Conservation (phyloP, 129 eudicot genomes). For the Kitagawia praeruptora region DNA sequence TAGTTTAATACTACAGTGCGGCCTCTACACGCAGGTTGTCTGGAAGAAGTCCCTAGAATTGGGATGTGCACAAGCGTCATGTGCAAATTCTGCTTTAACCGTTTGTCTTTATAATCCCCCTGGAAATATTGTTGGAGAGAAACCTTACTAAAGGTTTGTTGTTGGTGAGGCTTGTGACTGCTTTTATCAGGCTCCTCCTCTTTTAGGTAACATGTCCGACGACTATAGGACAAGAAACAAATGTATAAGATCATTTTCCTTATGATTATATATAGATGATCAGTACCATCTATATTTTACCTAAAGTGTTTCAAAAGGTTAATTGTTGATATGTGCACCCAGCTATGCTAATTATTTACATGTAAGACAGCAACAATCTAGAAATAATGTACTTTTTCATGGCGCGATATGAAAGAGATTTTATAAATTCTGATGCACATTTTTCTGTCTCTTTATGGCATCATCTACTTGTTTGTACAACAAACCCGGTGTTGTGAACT, state of each 20-base stretch:
- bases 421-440: neutral
- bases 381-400: neutral
- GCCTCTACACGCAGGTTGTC: constrained; percentile 83
- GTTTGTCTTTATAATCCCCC: constrained; percentile 85
- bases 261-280: neutral
- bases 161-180: neutral
- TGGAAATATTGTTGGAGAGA: constrained; percentile 80
- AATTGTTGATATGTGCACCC: neutral
- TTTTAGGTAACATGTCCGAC: neutral
- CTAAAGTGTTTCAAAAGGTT: neutral
- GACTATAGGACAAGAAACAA: neutral
- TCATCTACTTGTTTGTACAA: constrained; percentile 19
- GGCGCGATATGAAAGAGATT: neutral
- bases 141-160: constrained; percentile 38
- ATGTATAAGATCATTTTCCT: neutral
- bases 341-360: neutral
- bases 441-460: neutral
- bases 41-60: constrained; percentile 66
- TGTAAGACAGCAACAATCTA: neutral
- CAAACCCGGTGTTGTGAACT: neutral
- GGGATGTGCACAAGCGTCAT: constrained; percentile 68
- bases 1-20: too few species aligned
- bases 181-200: neutral
- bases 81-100: constrained; percentile 45
- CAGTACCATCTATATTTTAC: neutral